Evolutionary conservation across 306 rosid species (phyloP), one percentile per base, ranked within the genome.

Genomic region (Bauhinia variegata): DNA sequence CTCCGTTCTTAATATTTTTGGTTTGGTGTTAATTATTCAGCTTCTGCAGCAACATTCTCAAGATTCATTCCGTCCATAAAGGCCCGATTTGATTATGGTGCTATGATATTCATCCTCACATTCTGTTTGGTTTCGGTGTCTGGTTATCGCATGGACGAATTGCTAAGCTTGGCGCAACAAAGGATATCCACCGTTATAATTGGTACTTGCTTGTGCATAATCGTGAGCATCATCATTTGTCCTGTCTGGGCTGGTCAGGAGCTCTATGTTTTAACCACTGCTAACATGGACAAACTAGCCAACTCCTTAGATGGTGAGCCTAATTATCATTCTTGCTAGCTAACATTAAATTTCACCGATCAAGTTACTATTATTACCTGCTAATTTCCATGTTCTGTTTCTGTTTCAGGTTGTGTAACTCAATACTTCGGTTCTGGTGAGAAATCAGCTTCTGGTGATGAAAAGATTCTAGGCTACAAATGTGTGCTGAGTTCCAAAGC

Each of bases 211-310:
- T 61, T 93, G 50, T 90, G 97, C 79, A 64, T 85, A 6, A 41
- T 82, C 1, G 75, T 86, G 1, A 90, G 84, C 80, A 32, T 79
- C 11, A 54, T 71, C 23, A 50, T 93, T 72, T 68, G 82, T 15
- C 99, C 99, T 61, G 49, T 89, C n/a, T 93, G 97, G 99, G 97
- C 99, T 34, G 97, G 99, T 67, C 61, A 61, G 39, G 91, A 93
- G 65, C 99, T 90, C 61, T 46, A 65, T 57, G 36, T 19, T 70
- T 77, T 86, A n/a, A 75, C 74, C 63, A 75, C 77, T 4, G 47
- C 71, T 1, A 90, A 93, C 67, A 78, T 93, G 71, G 92, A 93
- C 81, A 93, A 90, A 37, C 80, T 90, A 4, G 86, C 93, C 17
- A 60, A 73, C 63, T 86, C 97, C 65, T 49, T 93, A 12, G 80